A percentile compares a stretch with the other conserved stretches of the same genome.
These are phyloP conservation scores for Glaciozyma martinii DNA, from an alignment of 768 basidiomycete species.

Conservation along the genomic window DNA sequence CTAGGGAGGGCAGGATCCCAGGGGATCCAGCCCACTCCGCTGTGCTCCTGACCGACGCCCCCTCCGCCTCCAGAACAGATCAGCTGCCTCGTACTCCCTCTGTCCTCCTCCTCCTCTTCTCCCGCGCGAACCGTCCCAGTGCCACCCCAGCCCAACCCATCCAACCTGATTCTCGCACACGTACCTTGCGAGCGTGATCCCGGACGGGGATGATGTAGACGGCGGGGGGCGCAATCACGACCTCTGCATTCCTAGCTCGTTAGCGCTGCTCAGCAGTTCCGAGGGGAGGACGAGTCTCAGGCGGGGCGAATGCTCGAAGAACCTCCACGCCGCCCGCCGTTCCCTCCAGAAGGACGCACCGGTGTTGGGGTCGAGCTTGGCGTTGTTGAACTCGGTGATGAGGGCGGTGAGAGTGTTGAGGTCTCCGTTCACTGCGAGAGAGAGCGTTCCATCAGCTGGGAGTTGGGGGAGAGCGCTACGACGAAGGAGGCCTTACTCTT, in stretches of 20 bases:
- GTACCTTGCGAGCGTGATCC: slow-evolving; percentile 46
- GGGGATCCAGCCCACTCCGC: too few species aligned
- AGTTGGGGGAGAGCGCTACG: not conserved
- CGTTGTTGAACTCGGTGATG: slow-evolving; percentile 63
- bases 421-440: slow-evolving; percentile 56
- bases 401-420: slow-evolving; percentile 57
- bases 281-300: too few species aligned
- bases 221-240: slow-evolving; percentile 83
- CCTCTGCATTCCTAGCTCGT: slow-evolving; percentile 51
- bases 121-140: too few species aligned
- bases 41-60: too few species aligned
- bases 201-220: slow-evolving; percentile 73
- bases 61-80: too few species aligned
- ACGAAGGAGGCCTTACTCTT: slow-evolving; percentile 47
- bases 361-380: slow-evolving; percentile 62
- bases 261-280: not conserved
- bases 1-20: too few species aligned
- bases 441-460: not conserved
- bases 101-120: too few species aligned
- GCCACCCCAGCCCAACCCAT: too few species aligned
- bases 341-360: slow-evolving; percentile 47
- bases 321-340: slow-evolving; percentile 9
- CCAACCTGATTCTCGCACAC: not conserved
- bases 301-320: too few species aligned
- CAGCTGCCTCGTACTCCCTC: too few species aligned